These are phyloP conservation scores for Geum urbanum DNA, from an alignment of 306 rosid genomes.

Conservation along the genomic window DNA sequence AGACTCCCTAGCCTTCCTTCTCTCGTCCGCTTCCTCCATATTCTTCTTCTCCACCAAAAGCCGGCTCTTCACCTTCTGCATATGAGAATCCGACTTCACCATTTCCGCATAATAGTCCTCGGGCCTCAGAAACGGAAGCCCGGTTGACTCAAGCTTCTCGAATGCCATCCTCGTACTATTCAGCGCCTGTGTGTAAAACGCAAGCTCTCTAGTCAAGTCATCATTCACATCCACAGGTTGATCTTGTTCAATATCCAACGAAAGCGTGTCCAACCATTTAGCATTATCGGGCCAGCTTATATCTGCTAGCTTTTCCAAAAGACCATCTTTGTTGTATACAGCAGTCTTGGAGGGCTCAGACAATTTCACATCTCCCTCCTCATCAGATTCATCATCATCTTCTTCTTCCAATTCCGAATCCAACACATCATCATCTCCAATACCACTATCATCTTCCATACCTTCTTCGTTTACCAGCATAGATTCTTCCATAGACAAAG, in stretches of 20 bases:
- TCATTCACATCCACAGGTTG: constrained; percentile 79
- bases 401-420: constrained; percentile 57
- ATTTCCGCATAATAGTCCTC: constrained; percentile 83
- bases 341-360: constrained; percentile 64
- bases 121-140: constrained; percentile 75
- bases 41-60: constrained; percentile 62
- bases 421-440: constrained; percentile 36
- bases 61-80: constrained; percentile 73
- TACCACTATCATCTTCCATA: constrained; percentile 25
- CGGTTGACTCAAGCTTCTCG: constrained; percentile 64
- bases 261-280: constrained; percentile 70
- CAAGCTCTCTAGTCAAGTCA: constrained; percentile 78
- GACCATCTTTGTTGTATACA: constrained; percentile 54
- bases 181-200: constrained; percentile 77
- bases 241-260: constrained; percentile 70
- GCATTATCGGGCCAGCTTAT: constrained; percentile 73
- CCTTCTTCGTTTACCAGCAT: constrained; percentile 21
- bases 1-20: constrained; percentile 78
- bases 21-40: constrained; percentile 88
- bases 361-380: constrained; percentile 51
- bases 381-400: constrained; percentile 29
- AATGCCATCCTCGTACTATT: constrained; percentile 75
- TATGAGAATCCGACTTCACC: constrained; percentile 83
- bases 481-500: constrained; percentile 15
- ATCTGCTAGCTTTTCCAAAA: constrained; percentile 85